phyloP scores from a whole-genome alignment of 2,329 filamentous ascomycete genomes.

The Trichoderma polysporum region DNA sequence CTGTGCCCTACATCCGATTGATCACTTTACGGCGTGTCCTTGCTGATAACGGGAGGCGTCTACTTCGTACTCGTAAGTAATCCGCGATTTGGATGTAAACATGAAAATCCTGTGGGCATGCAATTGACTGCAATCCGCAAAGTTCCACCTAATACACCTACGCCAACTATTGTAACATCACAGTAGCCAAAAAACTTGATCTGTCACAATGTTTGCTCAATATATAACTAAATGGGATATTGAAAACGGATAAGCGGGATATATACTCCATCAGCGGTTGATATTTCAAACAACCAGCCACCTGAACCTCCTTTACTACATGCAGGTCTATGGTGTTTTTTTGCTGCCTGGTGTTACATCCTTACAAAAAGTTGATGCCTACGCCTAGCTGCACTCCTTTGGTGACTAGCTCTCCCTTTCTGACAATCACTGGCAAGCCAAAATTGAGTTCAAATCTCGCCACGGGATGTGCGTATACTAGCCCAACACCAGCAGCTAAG shows the following conservation, averaged over 20 bases:
- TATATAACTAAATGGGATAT: neutral
- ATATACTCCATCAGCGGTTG: neutral
- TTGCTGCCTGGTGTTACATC: neutral
- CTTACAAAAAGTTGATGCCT: constrained; percentile 91
- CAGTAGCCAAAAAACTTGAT: neutral
- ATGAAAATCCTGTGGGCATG: too few species aligned
- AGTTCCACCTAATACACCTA: too few species aligned
- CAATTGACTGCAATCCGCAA: too few species aligned
- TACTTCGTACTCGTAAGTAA: neutral
- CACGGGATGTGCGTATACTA: constrained; percentile 93
- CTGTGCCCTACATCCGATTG: neutral
- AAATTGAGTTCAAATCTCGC: constrained; percentile 97
- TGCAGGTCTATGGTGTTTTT: neutral
- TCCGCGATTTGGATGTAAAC: neutral
- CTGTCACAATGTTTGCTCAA: neutral
- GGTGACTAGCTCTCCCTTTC: constrained; percentile 79
- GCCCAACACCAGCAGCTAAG: constrained; percentile 78
- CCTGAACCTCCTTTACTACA: neutral
- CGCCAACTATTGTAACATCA: neutral
- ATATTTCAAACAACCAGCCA: neutral
- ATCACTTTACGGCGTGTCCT: neutral
- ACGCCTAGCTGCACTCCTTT: constrained; percentile 96
- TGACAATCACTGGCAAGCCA: constrained; percentile 76
- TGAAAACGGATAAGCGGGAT: constrained; percentile 3
- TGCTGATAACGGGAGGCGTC: neutral